Evolutionary conservation across 164 flowering plant species (phyloP), one percentile per base, ranked within the genome.

Genomic region (Aristolochia californica): DNA sequence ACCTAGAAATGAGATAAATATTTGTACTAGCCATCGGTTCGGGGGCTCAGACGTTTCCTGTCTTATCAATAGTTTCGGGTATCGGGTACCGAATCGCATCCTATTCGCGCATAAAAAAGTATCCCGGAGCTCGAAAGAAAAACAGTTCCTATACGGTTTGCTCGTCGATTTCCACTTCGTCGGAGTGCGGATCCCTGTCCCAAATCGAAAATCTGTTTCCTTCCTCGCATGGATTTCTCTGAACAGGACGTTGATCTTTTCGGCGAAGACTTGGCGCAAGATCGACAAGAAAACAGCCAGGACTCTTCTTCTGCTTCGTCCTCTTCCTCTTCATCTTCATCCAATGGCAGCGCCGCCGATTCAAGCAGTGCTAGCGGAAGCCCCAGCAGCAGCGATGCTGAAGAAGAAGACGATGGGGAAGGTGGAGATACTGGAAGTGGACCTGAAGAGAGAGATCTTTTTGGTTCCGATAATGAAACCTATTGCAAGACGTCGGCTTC

Each of bases 391-490:
- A 78, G 80, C 62, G 72, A 50, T 12, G 45, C 61, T 2, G 73
- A 56, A 4, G 82, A 62, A 0, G 82, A 68, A 10, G 83, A 71
- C 13, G 85, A 72, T 3, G 79, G 63, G 9, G 80, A 56, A n/a
- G 74, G 66, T 23, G 66, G 56, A 16, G 70, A 58, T 8, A 72
- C 58, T 13, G 69, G 51, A 14, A 63, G 55, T 22, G 83, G 58
- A 26, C 75, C 66, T 1, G 84, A 78, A 7, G 80, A 68, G 15
- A 80, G 62, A 48, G 97, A 93, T 76, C 85, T 89, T 11, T 87
- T 93, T 66, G 97, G 94, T 13, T 76, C 89, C 55, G 98, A 93
- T 71, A 83, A 87, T 63, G 97, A 88, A 62, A 94, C 82, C 23
- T 91, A 82, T 63, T 70, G 67, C 47, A 81, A 70, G 64, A 83